Percentiles rank a stretch among this genome's conserved stretches.
These are phyloP conservation scores for Quercus variabilis DNA, from an alignment of 306 rosid genomes.

Conservation along the genomic window DNA sequence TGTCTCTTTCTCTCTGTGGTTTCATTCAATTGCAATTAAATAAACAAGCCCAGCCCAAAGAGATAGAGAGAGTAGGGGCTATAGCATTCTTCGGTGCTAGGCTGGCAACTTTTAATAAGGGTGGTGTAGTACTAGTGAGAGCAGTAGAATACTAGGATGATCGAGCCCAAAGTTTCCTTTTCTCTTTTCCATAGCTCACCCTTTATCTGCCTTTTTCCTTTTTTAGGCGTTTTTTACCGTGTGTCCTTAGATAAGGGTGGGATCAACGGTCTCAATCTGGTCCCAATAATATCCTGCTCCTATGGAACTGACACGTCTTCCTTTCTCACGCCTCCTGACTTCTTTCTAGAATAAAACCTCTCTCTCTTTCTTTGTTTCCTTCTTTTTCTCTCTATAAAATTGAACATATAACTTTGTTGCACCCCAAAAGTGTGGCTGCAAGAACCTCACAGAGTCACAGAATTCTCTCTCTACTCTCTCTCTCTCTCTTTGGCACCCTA, in stretches of 20 bases:
- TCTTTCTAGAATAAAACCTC: neutral
- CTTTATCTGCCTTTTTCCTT: constrained; percentile 36
- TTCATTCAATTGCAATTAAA: constrained; percentile 12
- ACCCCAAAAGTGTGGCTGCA: constrained; percentile 48
- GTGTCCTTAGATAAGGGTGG: constrained; percentile 5
- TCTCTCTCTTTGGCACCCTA: constrained; percentile 20
- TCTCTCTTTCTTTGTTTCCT: no score
- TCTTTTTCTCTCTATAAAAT: constrained; percentile 25
- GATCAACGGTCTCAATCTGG: constrained; percentile 65
- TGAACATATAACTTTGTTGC: constrained; percentile 54
- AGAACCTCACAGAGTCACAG: constrained; percentile 14
- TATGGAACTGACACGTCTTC: constrained; percentile 69
- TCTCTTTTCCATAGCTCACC: neutral
- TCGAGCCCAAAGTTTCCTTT: constrained; percentile 17
- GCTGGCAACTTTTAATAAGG: constrained; percentile 47
- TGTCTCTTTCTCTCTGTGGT: no score
- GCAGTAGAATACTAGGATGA: constrained; percentile 23
- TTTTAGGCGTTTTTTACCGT: neutral
- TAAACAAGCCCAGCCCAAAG: constrained; percentile 7
- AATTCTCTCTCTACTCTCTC: constrained; percentile 1
- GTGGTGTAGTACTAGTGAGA: constrained; percentile 26
- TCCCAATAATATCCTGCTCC: constrained; percentile 40
- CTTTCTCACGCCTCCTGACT: constrained; percentile 74
- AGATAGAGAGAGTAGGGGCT: constrained; percentile 31
- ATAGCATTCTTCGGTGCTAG: constrained; percentile 41